phyloP scores from a whole-genome alignment of 1,139 yeast species.

The Taphrina betulina region DNA sequence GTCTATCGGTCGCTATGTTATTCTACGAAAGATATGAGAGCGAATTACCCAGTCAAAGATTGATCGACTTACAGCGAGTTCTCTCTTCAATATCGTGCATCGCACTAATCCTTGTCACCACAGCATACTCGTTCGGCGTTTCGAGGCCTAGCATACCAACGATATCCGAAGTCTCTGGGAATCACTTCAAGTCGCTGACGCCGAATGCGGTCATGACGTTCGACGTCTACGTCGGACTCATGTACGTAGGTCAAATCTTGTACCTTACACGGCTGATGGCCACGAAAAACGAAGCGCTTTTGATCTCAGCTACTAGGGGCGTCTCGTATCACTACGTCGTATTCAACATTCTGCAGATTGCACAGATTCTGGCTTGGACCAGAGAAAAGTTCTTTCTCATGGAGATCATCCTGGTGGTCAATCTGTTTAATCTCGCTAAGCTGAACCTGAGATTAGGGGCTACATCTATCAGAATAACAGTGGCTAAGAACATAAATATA shows the following conservation, averaged over 20 bases:
- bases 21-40: background rate
- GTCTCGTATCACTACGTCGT: conserved; percentile 23
- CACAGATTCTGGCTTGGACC: conserved; percentile 16
- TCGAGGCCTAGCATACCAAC: conserved; percentile 9
- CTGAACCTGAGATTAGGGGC: conserved; percentile 15
- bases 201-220: conserved; percentile 27
- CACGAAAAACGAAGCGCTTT: conserved; percentile 21
- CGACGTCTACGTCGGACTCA: conserved; percentile 19
- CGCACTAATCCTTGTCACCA: conserved; percentile 11
- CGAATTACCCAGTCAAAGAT: background rate
- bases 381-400: background rate
- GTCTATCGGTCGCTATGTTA: too few relatives aligned
- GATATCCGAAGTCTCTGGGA: conserved; percentile 18
- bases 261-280: conserved; percentile 11
- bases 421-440: background rate
- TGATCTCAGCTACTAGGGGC: conserved; percentile 22
- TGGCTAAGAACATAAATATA: conserved; percentile 9
- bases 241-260: conserved; percentile 13
- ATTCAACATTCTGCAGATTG: conserved; percentile 12
- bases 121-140: conserved; percentile 16
- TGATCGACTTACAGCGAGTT: conserved; percentile 1
- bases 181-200: conserved; percentile 9
- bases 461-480: conserved; percentile 13
- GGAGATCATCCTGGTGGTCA: conserved; percentile 7
- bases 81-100: background rate